Evolutionary conservation across 1,284 basidiomycete species (phyloP), one percentile per base, ranked within the genome.

Genomic region (Pyrrhoderma noxium): DNA sequence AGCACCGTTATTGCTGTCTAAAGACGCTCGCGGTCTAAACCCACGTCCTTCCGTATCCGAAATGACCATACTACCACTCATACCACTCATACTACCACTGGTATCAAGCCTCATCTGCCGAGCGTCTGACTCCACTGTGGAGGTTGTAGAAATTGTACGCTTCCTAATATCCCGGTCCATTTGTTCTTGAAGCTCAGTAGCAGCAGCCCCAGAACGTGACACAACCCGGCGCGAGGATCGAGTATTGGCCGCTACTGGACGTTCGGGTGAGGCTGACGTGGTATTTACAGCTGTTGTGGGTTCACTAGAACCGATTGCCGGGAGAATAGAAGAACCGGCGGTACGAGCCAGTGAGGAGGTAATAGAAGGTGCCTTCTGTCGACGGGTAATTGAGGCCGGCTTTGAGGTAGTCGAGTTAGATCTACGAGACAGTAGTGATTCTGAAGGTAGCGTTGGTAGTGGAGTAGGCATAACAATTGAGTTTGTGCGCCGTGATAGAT

Each of bases 271-370:
- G 2, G 52, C 57, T 31, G 48, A 49, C 16, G 79, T 80, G 0
- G 79, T 85, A 0, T 83, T 84, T n/a, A 87, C 54, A 3, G 82
- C 82, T 21, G 82, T 87, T 25, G 85, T 87, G 1, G 82, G 70
- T 54, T 74, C 75, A 0, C 79, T 72, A 0, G 75, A 75, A 9
- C 77, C 72, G 56, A 75, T 68, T 38, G 69, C 58, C 34, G 73
- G 64, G 18, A 54, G 52, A n/a, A 60, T 69, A 59, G 56, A 62
- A 27, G 58, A 64, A 8, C 44, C 38, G 38, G 38, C 13, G 13
- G 69, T 74, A 38, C 82, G 77, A 42, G 80, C 63, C 9, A 82
- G 85, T 8, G 70, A 61, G 42, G 69, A 74, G 3, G 80, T 78
- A 37, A 68, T 64, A 8, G 65, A 59, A 2, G 74, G 79, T n/a